A percentile compares a stretch with the other conserved stretches of the same genome.
Conservation (phyloP, 2,329 filamentous ascomycete genomes). For the Exophiala dermatitidis region DNA sequence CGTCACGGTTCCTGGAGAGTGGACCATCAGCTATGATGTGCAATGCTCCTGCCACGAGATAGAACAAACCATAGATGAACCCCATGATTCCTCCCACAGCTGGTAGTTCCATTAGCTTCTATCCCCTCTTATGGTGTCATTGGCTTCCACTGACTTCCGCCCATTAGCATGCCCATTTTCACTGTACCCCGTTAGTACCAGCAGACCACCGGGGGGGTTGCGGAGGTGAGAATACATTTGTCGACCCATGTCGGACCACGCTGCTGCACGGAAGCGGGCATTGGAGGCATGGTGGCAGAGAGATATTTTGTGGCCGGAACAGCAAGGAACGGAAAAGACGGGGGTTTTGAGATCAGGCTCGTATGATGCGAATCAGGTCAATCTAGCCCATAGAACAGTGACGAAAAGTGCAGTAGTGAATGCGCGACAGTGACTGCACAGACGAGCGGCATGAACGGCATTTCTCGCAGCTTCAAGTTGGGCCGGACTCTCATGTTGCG, state of each 20-base stretch:
- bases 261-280: conserved; percentile 26
- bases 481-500: background rate
- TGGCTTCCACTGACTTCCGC: conserved; percentile 66
- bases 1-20: conserved; percentile 67
- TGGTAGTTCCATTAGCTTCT: conserved; percentile 37
- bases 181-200: conserved; percentile 49
- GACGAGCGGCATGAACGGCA: background rate
- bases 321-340: background rate
- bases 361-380: background rate
- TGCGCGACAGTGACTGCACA: background rate
- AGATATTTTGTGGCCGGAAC: background rate
- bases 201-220: background rate
- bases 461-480: background rate
- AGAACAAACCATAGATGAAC: conserved; percentile 78
- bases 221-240: conserved; percentile 50
- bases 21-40: conserved; percentile 16
- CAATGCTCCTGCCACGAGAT: background rate
- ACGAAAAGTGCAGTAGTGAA: background rate
- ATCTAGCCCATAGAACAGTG: background rate
- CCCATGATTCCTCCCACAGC: conserved; percentile 94
- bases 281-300: conserved; percentile 28
- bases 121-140: background rate
- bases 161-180: conserved; percentile 99
- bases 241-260: conserved; percentile 61
- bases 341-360: background rate